Evolutionary conservation across 140 eudicot genomes (phyloP), one percentile per base, ranked within the genome.

Genomic region (Stevia rebaudiana): DNA sequence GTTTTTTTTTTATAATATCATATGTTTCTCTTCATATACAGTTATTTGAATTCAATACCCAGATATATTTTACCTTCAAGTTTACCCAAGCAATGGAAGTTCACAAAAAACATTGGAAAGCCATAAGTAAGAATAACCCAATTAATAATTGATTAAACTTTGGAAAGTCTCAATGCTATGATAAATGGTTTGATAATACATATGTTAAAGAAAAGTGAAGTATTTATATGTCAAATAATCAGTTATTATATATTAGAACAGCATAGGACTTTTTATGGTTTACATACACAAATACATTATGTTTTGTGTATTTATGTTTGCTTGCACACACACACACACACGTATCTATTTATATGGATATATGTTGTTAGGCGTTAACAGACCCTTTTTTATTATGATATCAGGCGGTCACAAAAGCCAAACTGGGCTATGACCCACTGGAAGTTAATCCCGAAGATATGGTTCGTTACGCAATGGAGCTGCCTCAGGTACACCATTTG

Each of bases 391-490:
- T 22, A 49, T 15, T 22, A 69, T 74, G 33, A 33, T 68, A 52
- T 78, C 78, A 92, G 99, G 94, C 97, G 76, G 99, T 92, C 68
- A 92, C 99, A 33, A 92, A 88, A 75, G 97, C 95, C 22, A 92
- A 92, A 72, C 68, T 92, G 83, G 99, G 99, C 13, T 92, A 92
- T 69, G 97, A 92, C 64, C 99, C 99, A 7, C 52, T 92, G 77
- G 99, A 92, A 79, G 99, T 94, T 70, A 88, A 88, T 73, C 99
- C 99, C 3, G 99, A 94, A 76, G 99, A 94, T 72, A 94, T 94
- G 99, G 99, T 94, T 82, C 90, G 95, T 30, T 94, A 65, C 36
- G 99, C 99, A 12, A 94, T 60, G 85, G 97, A 94, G 69, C 80
- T 61, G 68, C 99, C 99, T 31, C 99, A 94, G 97, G 99, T 94